Evolutionary conservation across 345 rosid species (phyloP), one percentile per base, ranked within the genome.

Genomic region (Anacardium occidentale): DNA sequence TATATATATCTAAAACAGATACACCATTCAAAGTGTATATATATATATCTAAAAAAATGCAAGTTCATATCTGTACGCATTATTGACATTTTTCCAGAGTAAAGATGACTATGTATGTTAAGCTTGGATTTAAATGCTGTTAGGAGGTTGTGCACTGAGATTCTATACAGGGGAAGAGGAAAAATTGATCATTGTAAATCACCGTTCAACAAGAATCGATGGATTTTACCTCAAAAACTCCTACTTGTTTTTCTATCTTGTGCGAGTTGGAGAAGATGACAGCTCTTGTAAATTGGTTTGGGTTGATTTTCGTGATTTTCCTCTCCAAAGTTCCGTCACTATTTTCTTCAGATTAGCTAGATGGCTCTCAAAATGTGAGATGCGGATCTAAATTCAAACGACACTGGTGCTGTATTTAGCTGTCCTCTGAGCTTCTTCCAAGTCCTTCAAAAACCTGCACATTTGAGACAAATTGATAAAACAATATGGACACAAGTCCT

Each of bases 401-500:
- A 82, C 76, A 66, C 61, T 85, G 76, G 78, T 69, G 82, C 87
- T 85, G 76, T 85, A 80, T 70, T 83, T 84, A 69, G 96, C 77
- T 70, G 85, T 78, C 79, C 90, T 85, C 72, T 87, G 96, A 50
- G 96, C 98, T 77, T 88, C 98, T 82, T 88, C 96, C 24, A 88
- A 82, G 80, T 95, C 94, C 82, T 84, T 95, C 66, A 91, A 75
- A 74, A 95, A 91, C 78, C 99, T 95, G 88, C 77, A 59, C 37
- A 55, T 37, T 12, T 44, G 10, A 29, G 18, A 40, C 64, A 64
- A 15, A 12, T n/a, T 66, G 42, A 21, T 47, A 32, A 37, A 34
- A 37, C 32, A 66, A 15, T n/a, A 66, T 10, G 25, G 29, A 26
- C 59, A 67, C 48, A 17, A 22, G 66, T n/a, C 13, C 3, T 7